phyloP scores from a whole-genome alignment of 2,329 filamentous ascomycete species.

The Orbilia brochopaga region DNA sequence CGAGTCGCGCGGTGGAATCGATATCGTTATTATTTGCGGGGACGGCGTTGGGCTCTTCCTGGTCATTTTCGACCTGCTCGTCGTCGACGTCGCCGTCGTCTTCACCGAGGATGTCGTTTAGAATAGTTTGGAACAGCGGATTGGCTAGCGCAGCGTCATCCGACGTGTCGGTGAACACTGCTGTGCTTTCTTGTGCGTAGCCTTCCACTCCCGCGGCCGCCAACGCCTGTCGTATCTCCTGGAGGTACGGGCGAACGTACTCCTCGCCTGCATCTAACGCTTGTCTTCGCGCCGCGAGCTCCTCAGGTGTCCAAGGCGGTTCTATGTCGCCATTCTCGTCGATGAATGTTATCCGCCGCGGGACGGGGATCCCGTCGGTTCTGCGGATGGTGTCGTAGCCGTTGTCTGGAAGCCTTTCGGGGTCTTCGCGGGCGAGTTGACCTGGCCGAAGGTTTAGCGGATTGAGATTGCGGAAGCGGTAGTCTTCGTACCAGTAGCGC shows the following conservation, averaged over 20 bases:
- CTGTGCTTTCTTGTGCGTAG: too few species aligned
- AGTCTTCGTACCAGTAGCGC: slow-evolving; percentile 33
- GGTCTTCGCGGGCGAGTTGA: slow-evolving; percentile 12
- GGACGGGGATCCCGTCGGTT: slow-evolving; percentile 2
- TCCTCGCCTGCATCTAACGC: slow-evolving; percentile 5
- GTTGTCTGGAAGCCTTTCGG: slow-evolving; percentile 3
- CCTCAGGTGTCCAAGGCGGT: slow-evolving; percentile 17
- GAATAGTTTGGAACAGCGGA: too few species aligned
- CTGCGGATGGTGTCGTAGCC: not conserved
- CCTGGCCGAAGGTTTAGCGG: not conserved
- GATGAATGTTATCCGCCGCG: slow-evolving; percentile 10
- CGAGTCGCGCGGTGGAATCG: too few species aligned
- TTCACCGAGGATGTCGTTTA: too few species aligned
- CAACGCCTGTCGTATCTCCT: not conserved
- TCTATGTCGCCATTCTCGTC: slow-evolving; percentile 24
- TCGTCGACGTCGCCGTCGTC: too few species aligned
- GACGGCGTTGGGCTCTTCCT: too few species aligned
- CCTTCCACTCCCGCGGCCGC: not conserved
- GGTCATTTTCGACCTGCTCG: too few species aligned
- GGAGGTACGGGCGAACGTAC: slow-evolving; percentile 27
- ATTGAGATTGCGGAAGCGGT: slow-evolving; percentile 2
- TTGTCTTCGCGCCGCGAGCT: not conserved
- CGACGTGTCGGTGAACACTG: too few species aligned
- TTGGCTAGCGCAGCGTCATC: too few species aligned
- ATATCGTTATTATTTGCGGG: too few species aligned